Evolutionary conservation across 2,329 filamentous ascomycete species (phyloP), one percentile per base, ranked within the genome.

Genomic region (Fusarium poae): DNA sequence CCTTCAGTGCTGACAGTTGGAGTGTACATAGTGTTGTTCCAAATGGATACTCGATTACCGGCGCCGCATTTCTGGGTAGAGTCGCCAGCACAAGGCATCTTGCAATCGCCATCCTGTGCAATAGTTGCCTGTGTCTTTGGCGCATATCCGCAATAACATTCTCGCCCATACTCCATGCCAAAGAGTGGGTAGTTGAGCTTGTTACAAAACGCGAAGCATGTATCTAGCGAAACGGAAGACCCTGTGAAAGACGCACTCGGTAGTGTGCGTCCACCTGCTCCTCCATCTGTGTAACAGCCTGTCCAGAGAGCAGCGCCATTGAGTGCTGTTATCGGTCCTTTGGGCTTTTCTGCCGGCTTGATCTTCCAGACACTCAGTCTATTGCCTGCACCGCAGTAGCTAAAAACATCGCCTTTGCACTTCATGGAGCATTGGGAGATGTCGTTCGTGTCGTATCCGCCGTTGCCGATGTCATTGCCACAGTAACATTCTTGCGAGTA

Each of bases 401-500:
- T 73, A 10, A 61, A 57, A 10, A 64, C 44, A 29, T 75, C 58
- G 11, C 73, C 73, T n/a, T 57, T 72, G 54, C 73, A 75, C 35
- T 74, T 68, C 68, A 75, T 72, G 3, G 62, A 73, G 45, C 73
- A 75, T 53, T 75, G 70, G 4, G 48, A 62, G 35, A 72, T 67
- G 21, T 74, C 70, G 0, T 57, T 30, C 32, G 56, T 62, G 20
- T 66, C 53, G 11, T 57, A 60, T 15, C 71, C 67, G 10, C 53
- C 62, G 13, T 72, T 59, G 6, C 23, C 34, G 4, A 74, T 55
- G 2, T 43, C 62, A 59, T 76, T 70, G 12, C 75, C 75, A 48
- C 76, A 77, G 63, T 78, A 80, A 58, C 78, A 79, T 57, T 79
- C 78, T 35, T 62, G 59, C 6, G 74, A 70, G 57, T 79, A 79